Percentiles rank a stretch among this genome's conserved stretches.
Evolutionary conservation across 1,139 yeast genomes (phyloP).

Genomic region (Taphrina betulina): DNA sequence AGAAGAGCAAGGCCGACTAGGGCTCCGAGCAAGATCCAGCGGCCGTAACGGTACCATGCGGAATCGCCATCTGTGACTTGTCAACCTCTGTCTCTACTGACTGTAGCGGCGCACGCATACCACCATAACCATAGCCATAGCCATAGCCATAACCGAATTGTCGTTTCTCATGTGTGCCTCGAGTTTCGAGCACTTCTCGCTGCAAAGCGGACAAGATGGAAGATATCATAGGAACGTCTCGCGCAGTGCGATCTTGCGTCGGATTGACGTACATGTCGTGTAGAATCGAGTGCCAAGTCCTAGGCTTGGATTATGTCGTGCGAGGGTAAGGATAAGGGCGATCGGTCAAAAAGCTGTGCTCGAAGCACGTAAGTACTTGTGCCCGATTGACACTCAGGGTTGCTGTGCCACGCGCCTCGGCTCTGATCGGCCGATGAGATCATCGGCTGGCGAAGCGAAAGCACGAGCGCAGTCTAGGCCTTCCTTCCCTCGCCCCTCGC

Average conservation of each 20-base stretch:
- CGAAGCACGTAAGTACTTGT: too few species aligned
- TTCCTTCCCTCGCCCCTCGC: too few species aligned
- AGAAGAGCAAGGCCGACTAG: slow-evolving; percentile 25
- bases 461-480: too few species aligned
- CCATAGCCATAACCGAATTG: slow-evolving; percentile 18
- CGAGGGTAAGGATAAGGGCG: too few species aligned
- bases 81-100: not conserved
- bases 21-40: slow-evolving; percentile 30
- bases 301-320: too few species aligned
- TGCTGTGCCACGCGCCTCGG: too few species aligned
- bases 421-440: too few species aligned
- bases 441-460: too few species aligned
- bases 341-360: too few species aligned
- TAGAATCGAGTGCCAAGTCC: too few species aligned
- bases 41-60: slow-evolving; percentile 24
- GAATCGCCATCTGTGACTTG: slow-evolving; percentile 6
- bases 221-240: not conserved
- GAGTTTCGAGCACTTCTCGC: not conserved
- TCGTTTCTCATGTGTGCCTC: not conserved
- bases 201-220: slow-evolving; percentile 5
- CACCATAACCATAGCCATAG: not conserved
- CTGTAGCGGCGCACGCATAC: not conserved
- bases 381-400: too few species aligned
- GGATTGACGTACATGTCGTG: not conserved
- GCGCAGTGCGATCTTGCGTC: not conserved